Conservation (phyloP, 352 stramenopile genomes). For the Pythium aquatile region DNA sequence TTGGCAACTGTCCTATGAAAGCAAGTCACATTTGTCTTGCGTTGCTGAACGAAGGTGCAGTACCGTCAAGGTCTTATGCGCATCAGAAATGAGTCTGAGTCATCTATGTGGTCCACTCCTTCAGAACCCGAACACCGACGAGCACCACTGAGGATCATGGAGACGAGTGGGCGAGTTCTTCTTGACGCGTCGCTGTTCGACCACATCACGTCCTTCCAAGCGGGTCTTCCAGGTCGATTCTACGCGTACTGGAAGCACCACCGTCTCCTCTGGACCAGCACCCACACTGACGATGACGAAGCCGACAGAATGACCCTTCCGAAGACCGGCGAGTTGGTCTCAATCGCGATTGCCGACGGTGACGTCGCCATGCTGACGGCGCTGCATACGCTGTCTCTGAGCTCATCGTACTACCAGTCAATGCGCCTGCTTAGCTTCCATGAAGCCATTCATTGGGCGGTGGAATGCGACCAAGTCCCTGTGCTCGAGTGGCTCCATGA, state of each 20-base stretch:
- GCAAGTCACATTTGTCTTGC: no score
- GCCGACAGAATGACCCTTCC: background rate
- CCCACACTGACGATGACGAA: background rate
- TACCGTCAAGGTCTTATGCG: background rate
- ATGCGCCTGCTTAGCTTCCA: conserved; percentile 13
- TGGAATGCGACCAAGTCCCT: background rate
- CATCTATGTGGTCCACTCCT: background rate
- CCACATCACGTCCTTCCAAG: conserved; percentile 20
- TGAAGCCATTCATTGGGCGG: background rate
- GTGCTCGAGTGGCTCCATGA: conserved; percentile 18
- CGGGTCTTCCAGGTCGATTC: conserved; percentile 14
- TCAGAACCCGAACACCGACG: no score
- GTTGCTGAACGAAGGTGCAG: background rate
- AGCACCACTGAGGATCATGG: background rate
- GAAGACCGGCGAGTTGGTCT: conserved; percentile 14
- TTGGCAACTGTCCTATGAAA: no score
- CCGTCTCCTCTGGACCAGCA: background rate
- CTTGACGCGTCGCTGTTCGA: conserved; percentile 16
- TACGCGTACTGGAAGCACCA: conserved; percentile 16
- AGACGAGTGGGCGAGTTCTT: background rate
- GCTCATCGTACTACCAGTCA: conserved; percentile 14
- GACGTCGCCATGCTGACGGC: conserved; percentile 15
- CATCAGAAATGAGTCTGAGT: background rate
- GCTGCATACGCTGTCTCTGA: conserved; percentile 13
- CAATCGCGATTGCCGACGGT: conserved; percentile 6